Conservation (phyloP, 176 grass and related monocot genomes). For the Olyra latifolia region DNA sequence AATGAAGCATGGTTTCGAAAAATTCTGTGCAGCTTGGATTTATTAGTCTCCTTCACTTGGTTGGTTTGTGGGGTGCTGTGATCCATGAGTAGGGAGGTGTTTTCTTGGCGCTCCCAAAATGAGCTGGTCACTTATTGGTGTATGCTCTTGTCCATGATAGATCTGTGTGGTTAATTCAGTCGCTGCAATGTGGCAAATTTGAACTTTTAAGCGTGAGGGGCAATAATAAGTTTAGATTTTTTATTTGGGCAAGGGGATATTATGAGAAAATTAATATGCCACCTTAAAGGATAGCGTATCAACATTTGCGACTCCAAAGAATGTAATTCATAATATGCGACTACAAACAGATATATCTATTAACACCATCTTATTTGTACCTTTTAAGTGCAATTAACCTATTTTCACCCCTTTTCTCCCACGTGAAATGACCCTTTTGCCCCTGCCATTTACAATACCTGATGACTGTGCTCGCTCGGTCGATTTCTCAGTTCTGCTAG, state of each 20-base stretch:
- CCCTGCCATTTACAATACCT: too few relatives aligned
- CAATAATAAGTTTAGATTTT: not conserved
- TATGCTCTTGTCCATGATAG: not conserved
- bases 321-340: too few relatives aligned
- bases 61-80: not conserved
- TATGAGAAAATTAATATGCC: too few relatives aligned
- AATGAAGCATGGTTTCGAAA: not conserved
- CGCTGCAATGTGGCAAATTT: not conserved
- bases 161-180: not conserved
- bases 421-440: too few relatives aligned
- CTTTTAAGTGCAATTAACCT: too few relatives aligned
- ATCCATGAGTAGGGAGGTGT: not conserved
- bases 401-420: too few relatives aligned
- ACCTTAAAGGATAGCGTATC: too few relatives aligned
- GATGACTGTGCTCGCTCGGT: too few relatives aligned
- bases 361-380: too few relatives aligned
- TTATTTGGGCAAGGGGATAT: not conserved
- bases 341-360: too few relatives aligned
- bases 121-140: not conserved
- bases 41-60: not conserved
- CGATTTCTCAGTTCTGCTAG: too few relatives aligned
- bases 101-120: not conserved
- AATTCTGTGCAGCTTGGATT: not conserved
- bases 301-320: too few relatives aligned
- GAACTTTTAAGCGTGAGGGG: not conserved